phyloP scores from a whole-genome alignment of 495 filamentous ascomycete species.

The Letharia lupina region DNA sequence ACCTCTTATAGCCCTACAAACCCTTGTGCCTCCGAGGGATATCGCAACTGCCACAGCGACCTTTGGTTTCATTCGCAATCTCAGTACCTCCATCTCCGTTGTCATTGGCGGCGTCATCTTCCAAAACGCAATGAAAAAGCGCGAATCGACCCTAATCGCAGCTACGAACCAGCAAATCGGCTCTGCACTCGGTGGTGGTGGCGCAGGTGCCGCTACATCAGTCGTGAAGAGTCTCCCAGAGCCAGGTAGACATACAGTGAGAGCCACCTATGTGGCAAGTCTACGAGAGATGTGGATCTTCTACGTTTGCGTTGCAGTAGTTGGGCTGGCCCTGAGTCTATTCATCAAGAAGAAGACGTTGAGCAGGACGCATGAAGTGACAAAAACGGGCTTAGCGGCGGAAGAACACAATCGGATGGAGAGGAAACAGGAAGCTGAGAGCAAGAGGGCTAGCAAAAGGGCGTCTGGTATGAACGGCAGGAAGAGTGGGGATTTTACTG shows the following conservation, averaged over 20 bases:
- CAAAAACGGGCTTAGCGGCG: constrained; percentile 54
- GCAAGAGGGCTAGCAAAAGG: not conserved
- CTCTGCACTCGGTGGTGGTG: constrained; percentile 26
- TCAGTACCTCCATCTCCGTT: constrained; percentile 45
- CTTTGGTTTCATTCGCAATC: constrained; percentile 44
- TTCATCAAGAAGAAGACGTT: constrained; percentile 49
- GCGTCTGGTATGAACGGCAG: not conserved
- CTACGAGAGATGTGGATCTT: constrained; percentile 62
- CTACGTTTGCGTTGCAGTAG: constrained; percentile 46
- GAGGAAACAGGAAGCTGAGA: constrained; percentile 3
- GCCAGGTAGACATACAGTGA: constrained; percentile 40
- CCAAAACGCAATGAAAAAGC: constrained; percentile 45
- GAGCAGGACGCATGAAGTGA: constrained; percentile 50
- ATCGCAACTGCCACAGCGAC: constrained; percentile 47
- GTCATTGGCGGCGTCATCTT: constrained; percentile 51
- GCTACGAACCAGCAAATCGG: constrained; percentile 31
- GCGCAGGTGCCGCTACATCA: constrained; percentile 51
- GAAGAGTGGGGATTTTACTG: not conserved
- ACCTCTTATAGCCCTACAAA: constrained; percentile 51
- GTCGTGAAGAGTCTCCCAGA: constrained; percentile 45
- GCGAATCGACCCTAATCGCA: constrained; percentile 32
- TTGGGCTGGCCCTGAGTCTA: constrained; percentile 47
- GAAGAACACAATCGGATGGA: constrained; percentile 40
- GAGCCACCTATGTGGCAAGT: constrained; percentile 46
- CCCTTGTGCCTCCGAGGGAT: constrained; percentile 41